Evolutionary conservation across 768 basidiomycete genomes (phyloP).

Genomic region (Wakefieldia striispora): DNA sequence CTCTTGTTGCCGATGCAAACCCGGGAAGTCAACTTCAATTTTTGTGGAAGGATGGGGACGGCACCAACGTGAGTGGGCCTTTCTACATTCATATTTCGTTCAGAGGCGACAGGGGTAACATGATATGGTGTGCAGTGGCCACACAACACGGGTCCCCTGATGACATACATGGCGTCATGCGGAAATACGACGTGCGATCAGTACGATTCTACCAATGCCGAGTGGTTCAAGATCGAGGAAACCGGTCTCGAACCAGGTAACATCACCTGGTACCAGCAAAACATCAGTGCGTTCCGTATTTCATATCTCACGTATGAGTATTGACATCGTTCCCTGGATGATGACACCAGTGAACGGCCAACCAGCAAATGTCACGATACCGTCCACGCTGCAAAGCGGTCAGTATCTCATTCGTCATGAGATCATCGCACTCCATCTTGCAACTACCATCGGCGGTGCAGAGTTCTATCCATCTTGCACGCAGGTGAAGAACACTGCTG

Average conservation of each 20-base stretch:
- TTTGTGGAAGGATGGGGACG: slow-evolving; percentile 51
- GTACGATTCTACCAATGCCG: slow-evolving; percentile 54
- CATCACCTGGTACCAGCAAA: slow-evolving; percentile 50
- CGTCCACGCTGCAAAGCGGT: slow-evolving; percentile 56
- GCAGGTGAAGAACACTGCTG: slow-evolving; percentile 31
- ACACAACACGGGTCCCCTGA: slow-evolving; percentile 63
- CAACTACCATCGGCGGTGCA: slow-evolving; percentile 53
- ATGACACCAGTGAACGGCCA: slow-evolving; percentile 37
- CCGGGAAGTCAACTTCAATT: slow-evolving; percentile 57
- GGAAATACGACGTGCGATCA: slow-evolving; percentile 53
- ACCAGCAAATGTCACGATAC: slow-evolving; percentile 43
- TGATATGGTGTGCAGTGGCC: slow-evolving; percentile 37
- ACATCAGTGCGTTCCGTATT: slow-evolving; percentile 44
- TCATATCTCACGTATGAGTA: background rate
- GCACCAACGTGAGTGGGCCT: slow-evolving; percentile 32
- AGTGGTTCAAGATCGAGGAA: slow-evolving; percentile 76
- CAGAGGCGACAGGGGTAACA: background rate
- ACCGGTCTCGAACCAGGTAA: slow-evolving; percentile 40
- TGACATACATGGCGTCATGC: slow-evolving; percentile 75
- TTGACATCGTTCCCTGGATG: background rate
- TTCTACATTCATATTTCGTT: background rate
- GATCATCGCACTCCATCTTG: slow-evolving; percentile 76
- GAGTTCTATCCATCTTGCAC: slow-evolving; percentile 81
- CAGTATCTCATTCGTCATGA: slow-evolving; percentile 79
- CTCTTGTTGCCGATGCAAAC: slow-evolving; percentile 51